These are phyloP conservation scores for Conticribra guillardii DNA, from an alignment of 108 stramenopile genomes.

Conservation along the genomic window DNA sequence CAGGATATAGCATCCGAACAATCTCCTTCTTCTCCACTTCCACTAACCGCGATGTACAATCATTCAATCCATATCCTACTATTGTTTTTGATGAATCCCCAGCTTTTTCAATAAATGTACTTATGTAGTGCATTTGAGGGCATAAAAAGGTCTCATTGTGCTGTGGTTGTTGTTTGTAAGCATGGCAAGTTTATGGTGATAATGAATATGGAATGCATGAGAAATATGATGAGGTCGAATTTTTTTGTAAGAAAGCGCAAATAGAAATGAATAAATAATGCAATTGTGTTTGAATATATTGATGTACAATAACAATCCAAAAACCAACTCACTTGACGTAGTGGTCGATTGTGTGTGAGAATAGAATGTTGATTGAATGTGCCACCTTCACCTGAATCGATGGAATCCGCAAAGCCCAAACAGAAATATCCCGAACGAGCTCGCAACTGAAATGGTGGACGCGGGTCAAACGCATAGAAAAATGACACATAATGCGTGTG, in stretches of 20 bases:
- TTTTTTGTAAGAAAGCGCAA: too few species aligned
- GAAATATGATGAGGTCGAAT: too few species aligned
- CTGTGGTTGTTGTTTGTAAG: conserved; percentile 27
- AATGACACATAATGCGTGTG: conserved; percentile 49
- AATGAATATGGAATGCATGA: too few species aligned
- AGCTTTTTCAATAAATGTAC: conserved; percentile 48
- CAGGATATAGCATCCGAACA: conserved; percentile 38
- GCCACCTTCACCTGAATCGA: conserved; percentile 28
- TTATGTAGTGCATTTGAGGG: conserved; percentile 60
- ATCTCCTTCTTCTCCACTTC: conserved; percentile 53
- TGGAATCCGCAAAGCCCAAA: conserved; percentile 26
- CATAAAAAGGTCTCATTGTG: conserved; percentile 49
- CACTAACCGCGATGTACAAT: conserved; percentile 59
- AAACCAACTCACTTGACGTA: too few species aligned
- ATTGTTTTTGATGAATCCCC: conserved; percentile 40
- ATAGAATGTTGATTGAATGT: conserved; percentile 38
- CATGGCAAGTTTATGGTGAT: too few species aligned
- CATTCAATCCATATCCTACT: conserved; percentile 67
- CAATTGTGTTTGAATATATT: too few species aligned
- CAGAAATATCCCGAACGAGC: conserved; percentile 56
- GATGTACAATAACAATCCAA: too few species aligned
- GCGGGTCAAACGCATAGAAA: conserved; percentile 49
- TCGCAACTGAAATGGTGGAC: conserved; percentile 44
- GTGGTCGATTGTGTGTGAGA: background rate
- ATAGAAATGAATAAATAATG: too few species aligned